Base-by-base conservation (phyloP, 148 eudicot species). In the Gaultheria prostrata region DNA sequence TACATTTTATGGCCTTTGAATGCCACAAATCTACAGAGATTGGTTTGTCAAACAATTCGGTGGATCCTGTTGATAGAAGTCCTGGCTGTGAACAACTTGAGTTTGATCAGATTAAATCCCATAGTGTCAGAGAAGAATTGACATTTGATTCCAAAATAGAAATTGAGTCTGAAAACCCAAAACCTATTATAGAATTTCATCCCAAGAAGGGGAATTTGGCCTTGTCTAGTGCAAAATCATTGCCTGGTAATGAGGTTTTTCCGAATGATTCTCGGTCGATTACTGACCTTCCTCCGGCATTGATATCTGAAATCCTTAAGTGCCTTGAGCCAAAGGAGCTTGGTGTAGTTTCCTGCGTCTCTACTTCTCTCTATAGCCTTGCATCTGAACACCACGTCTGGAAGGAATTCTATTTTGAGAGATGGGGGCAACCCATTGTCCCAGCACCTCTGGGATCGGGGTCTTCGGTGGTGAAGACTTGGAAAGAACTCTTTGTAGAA, bases 401-500 rank as follows among this genome's bases (percentile, higher is more conserved):
- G 99, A 97, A 93, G 90, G 93, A 95, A 75, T 97, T 92, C 76
- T 97, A 97, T 85, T 92, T 89, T 63, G 98, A 97, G 89, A 88
- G 98, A 76, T 97, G 99, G 99, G 99, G 98, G 63, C 91, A 90
- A 48, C 98, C 99, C 24, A 51, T 88, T 18, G 61, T 50, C 35
- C 39, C 85, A 0, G 85, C 39, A 28, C 87, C 89, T 43, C 33
- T 90, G 48, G 90, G 75, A 61, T 80, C 88, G 3, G 93, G 87
- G 51, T 57, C 77, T 57, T 75, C 90, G 0, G 89, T 90, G 73
- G 96, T 93, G 89, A 95, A 93, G 86, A 87, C 95, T 15, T 97
- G 99, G 99, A 97, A 94, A 88, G 94, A 95, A 30, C 88, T 95
- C 56, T 95, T 97, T 93, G 93, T 92, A 3, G 98, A 95, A 93